Evolutionary conservation across 208 protist species (phyloP), one percentile per base, ranked within the genome.

Genomic region (Acanthamoeba triangularis): DNA sequence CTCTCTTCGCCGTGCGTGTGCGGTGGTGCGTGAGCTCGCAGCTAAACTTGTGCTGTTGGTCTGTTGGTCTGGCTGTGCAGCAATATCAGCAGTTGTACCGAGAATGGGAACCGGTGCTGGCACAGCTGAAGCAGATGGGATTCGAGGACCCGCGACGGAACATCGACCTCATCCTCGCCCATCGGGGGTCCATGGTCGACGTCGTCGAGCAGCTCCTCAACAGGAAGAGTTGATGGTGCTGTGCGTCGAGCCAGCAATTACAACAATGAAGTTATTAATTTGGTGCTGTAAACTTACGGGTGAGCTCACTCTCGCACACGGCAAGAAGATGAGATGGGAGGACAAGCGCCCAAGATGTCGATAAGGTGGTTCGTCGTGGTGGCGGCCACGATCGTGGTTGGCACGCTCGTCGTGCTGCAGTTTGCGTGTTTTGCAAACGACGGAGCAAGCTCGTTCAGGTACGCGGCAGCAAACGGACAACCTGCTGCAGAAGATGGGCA

Each of bases 121-220:
- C 18, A 23, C 47, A 88, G 80, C 49, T 88, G 11, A 63, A 56
- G 80, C 80, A 88, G 80, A 88, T 88, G 80, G 80, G 80, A 0
- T 88, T 88, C 49, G 80, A 88, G 3, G 80, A 88, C 47, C 49
- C 30, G 23, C 44, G 80, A 63, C 80, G 49, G 11, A 88, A 88
- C 80, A 88, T 88, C 16, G 49, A 88, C 80, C 80, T 88, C 80
- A 56, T 88, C 52, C 23, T 56, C 49, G 28, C 80, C 47, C 49
- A 88, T 35, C 41, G 47, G 28, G 80, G 80, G 13, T 88, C 80
- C 30, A 88, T 88, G 80, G 80, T 88, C 49, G 80, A 88, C 49
- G 80, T 88, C 30, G 80, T 88, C 1, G 80, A 88, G 49, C 30
- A 88, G 52, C 80, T 88, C 80, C 80, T 88, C 49, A 33, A 37